phyloP scores from a whole-genome alignment of 2,329 filamentous ascomycete species.

The Hymenoscyphus linearis region DNA sequence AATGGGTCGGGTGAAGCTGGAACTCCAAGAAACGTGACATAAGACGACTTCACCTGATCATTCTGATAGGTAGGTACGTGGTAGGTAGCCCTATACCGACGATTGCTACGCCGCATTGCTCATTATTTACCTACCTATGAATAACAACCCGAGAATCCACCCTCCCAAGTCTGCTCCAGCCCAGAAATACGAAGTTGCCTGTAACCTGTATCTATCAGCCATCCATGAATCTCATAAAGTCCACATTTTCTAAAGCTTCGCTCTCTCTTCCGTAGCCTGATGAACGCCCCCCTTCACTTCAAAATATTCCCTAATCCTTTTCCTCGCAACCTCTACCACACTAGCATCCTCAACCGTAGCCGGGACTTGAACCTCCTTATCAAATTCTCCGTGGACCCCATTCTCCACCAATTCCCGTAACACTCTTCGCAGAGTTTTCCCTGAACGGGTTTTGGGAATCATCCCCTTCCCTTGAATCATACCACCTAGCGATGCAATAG shows the following conservation, averaged over 20 bases:
- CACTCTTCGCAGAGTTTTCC: conserved; percentile 81
- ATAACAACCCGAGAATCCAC: too few relatives aligned
- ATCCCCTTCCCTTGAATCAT: conserved; percentile 80
- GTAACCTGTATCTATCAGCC: background rate
- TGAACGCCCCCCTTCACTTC: conserved; percentile 33
- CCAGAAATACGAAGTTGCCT: background rate
- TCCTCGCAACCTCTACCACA: conserved; percentile 69
- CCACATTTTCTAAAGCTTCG: conserved; percentile 41
- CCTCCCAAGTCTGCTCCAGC: background rate
- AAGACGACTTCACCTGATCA: too few relatives aligned
- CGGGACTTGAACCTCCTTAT: conserved; percentile 67
- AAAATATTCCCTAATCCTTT: conserved; percentile 73
- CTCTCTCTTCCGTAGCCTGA: conserved; percentile 32
- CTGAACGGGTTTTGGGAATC: conserved; percentile 88
- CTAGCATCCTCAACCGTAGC: conserved; percentile 78
- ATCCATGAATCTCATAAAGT: background rate
- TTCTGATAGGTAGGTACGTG: too few relatives aligned
- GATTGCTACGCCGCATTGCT: too few relatives aligned
- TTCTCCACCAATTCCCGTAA: conserved; percentile 81
- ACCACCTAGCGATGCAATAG: conserved; percentile 79
- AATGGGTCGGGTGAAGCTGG: too few relatives aligned
- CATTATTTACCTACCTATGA: too few relatives aligned
- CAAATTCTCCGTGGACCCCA: conserved; percentile 66
- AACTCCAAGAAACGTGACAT: too few relatives aligned
- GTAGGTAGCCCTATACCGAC: too few relatives aligned